These are phyloP conservation scores for Primulina tabacum DNA, from an alignment of 257 asterid genomes.

Conservation along the genomic window DNA sequence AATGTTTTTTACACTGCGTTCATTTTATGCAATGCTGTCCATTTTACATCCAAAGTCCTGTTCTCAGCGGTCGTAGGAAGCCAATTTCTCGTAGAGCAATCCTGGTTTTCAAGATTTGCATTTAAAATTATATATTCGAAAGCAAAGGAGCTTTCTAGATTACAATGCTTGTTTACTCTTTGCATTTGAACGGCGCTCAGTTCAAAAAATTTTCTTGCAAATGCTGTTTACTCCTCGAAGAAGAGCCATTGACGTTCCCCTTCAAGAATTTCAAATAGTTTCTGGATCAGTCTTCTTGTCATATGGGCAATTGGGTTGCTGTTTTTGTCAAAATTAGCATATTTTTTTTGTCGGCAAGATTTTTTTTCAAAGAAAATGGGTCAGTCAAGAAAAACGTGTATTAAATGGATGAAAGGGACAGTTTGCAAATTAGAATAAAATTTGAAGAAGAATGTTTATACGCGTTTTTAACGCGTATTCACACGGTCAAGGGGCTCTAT, in stretches of 20 bases:
- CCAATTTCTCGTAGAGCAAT: constrained; percentile 15
- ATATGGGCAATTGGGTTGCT: constrained; percentile 6
- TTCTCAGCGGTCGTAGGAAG: constrained; percentile 9
- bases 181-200: constrained; percentile 3
- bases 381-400: too few species aligned
- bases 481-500: too few species aligned
- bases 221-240: neutral
- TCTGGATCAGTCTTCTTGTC: too few species aligned
- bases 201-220: constrained; percentile 8
- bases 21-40: constrained; percentile 7
- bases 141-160: constrained; percentile 10
- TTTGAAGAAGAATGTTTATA: too few species aligned
- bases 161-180: neutral
- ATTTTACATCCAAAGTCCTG: constrained; percentile 8
- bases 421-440: too few species aligned
- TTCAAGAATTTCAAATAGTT: neutral
- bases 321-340: neutral
- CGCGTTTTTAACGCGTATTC: too few species aligned
- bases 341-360: too few species aligned
- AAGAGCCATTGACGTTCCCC: neutral
- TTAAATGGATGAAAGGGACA: too few species aligned
- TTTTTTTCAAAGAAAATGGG: too few species aligned
- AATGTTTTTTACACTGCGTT: constrained; percentile 1
- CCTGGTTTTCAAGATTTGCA: neutral
- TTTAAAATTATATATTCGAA: neutral